Evolutionary conservation across 192 early-diverging fungal genomes (phyloP).

Genomic region (Entrophospora sp.): DNA sequence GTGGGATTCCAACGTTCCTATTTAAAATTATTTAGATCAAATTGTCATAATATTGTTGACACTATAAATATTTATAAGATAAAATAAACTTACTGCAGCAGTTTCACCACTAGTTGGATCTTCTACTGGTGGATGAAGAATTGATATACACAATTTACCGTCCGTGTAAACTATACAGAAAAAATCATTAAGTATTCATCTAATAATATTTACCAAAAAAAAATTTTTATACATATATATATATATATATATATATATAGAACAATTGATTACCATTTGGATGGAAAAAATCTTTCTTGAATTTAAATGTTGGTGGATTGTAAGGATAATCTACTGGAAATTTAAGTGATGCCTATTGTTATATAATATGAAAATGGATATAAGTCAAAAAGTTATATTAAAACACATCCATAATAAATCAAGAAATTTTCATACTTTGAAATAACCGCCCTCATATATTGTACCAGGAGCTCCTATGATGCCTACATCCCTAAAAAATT

Average conservation of each 20-base stretch:
- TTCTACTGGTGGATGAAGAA: conserved; percentile 89
- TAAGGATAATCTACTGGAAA: conserved; percentile 91
- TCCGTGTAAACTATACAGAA: conserved; percentile 76
- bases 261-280: conserved; percentile 64
- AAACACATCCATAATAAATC: too few relatives aligned
- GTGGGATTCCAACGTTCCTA: conserved; percentile 79
- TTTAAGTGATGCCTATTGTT: conserved; percentile 63
- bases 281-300: conserved; percentile 84
- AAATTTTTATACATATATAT: background rate
- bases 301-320: conserved; percentile 84
- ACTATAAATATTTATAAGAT: too few relatives aligned
- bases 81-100: conserved; percentile 40
- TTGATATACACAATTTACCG: conserved; percentile 91
- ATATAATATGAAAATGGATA: too few relatives aligned
- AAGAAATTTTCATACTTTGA: conserved; percentile 30
- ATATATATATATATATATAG: too few relatives aligned
- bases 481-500: conserved; percentile 32
- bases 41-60: too few relatives aligned
- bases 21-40: too few relatives aligned
- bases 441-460: conserved; percentile 43
- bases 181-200: background rate
- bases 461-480: conserved; percentile 40
- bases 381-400: background rate
- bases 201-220: background rate
- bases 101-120: conserved; percentile 78